Conservation (phyloP, 2,329 filamentous ascomycete genomes). For the Triangularia setosa region DNA sequence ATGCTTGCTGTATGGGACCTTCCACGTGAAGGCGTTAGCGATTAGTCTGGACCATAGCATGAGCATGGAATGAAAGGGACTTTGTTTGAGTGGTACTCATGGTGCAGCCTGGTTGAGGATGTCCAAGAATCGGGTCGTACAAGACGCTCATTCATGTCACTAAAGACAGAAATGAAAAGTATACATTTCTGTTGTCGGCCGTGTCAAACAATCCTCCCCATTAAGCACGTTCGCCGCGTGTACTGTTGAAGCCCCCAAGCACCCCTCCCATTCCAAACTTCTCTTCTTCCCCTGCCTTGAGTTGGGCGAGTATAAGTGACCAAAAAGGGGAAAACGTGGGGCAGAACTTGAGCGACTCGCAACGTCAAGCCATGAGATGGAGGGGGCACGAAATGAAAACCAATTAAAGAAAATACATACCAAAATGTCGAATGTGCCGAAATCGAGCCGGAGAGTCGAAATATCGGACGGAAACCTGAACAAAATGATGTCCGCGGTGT, state of each 20-base stretch:
- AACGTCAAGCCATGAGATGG: background rate
- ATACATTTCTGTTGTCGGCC: background rate
- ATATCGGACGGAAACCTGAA: background rate
- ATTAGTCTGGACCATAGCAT: background rate
- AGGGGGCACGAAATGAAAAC: background rate
- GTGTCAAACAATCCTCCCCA: background rate
- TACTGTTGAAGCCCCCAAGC: background rate
- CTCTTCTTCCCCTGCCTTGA: too few species aligned
- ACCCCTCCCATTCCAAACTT: background rate
- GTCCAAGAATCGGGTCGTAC: background rate
- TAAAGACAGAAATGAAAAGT: background rate
- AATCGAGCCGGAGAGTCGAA: background rate
- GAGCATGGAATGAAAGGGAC: background rate
- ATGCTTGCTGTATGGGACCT: too few species aligned
- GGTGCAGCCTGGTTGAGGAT: background rate
- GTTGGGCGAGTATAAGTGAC: background rate
- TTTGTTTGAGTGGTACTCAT: background rate
- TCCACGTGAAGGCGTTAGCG: background rate
- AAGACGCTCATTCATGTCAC: conserved; percentile 4
- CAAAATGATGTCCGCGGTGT: background rate
- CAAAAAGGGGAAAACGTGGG: background rate
- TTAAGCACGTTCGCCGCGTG: background rate
- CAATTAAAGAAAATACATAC: background rate
- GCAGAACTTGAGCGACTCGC: background rate
- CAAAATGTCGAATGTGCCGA: background rate